Evolutionary conservation across 345 rosid genomes (phyloP), one percentile per base, ranked within the genome.

Genomic region (Pugionium cornutum): DNA sequence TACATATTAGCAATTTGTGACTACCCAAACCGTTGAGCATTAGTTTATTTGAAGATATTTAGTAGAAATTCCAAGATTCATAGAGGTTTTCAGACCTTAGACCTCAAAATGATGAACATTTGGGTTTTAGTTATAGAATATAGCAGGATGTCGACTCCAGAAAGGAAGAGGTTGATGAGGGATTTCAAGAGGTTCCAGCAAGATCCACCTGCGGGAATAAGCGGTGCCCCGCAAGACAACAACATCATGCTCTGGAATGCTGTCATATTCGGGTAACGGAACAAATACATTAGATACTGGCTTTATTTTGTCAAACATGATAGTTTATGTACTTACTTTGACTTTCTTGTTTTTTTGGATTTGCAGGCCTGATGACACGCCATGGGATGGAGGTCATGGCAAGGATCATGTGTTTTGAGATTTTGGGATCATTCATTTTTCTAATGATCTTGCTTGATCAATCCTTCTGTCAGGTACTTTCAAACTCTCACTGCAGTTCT

Each of bases 141-240:
- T 32, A 45, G 67, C 5, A 75, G 67, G 55, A 80, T 86, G 88
- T 86, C 91, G 40, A 85, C 86, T 37, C 83, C 88, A 11, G 78
- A 86, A 2, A 85, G 87, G 84, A 85, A 83, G 88, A 83, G 91
- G 78, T 78, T 83, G 68, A 85, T 77, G 88, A 77, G 84, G 68
- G 84, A 81, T 77, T 80, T 85, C 72, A 83, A 77, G 83, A 76
- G 91, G 73, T 73, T 83, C 70, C 88, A 85, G 72, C 91, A 81
- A 61, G 88, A 85, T 67, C 89, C 89, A 6, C 86, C 84, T 28
- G 86, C 86, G 9, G 88, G 86, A 5, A 80, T 83, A n/a, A 83
- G 86, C 11, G 88, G 86, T 25, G 84, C 91, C 8, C 91, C 91
- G 1, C 88, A 80, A 3, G 88, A 83, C 65, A 81, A 78, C 56